These are phyloP conservation scores for Aureobasidium subglaciale DNA, from an alignment of 2,329 filamentous ascomycete genomes.

Conservation along the genomic window DNA sequence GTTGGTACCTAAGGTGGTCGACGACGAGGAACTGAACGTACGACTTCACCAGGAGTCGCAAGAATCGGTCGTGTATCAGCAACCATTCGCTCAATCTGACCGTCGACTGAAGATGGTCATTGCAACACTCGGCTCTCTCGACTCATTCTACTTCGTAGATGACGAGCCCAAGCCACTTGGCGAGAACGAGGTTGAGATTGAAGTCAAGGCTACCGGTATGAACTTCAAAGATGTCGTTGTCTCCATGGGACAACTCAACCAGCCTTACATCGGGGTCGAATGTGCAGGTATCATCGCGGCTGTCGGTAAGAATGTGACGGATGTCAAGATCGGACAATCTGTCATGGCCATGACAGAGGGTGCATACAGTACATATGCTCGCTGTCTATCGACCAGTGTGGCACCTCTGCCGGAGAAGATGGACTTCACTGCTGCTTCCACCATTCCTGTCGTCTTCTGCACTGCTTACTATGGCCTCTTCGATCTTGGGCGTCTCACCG, in stretches of 20 bases:
- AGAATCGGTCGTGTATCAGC: background rate
- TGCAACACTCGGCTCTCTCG: conserved; percentile 6
- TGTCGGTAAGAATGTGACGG: background rate
- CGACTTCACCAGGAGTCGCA: background rate
- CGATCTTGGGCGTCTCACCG: conserved; percentile 21
- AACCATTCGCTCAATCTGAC: background rate
- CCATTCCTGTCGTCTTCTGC: conserved; percentile 20
- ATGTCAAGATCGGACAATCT: conserved; percentile 3
- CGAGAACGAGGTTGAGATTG: conserved; percentile 18
- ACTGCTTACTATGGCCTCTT: conserved; percentile 27
- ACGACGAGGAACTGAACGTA: background rate
- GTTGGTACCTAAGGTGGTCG: background rate
- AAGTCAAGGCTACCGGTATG: conserved; percentile 17
- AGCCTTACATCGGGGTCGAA: conserved; percentile 13
- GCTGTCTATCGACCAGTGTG: conserved; percentile 1
- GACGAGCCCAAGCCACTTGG: conserved; percentile 11
- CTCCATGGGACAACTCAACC: conserved; percentile 14
- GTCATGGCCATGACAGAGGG: conserved; percentile 10
- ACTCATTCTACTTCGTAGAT: conserved; percentile 10
- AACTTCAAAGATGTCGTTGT: conserved; percentile 20
- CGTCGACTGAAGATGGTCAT: conserved; percentile 8
- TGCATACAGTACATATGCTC: conserved; percentile 3
- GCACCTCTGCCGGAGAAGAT: conserved; percentile 17
- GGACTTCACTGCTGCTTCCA: conserved; percentile 21
- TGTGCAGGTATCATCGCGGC: conserved; percentile 6